Percentiles rank a stretch among this genome's conserved stretches.
Conservation (phyloP, 1,284 basidiomycete genomes). For the Neonothopanus nambi region DNA sequence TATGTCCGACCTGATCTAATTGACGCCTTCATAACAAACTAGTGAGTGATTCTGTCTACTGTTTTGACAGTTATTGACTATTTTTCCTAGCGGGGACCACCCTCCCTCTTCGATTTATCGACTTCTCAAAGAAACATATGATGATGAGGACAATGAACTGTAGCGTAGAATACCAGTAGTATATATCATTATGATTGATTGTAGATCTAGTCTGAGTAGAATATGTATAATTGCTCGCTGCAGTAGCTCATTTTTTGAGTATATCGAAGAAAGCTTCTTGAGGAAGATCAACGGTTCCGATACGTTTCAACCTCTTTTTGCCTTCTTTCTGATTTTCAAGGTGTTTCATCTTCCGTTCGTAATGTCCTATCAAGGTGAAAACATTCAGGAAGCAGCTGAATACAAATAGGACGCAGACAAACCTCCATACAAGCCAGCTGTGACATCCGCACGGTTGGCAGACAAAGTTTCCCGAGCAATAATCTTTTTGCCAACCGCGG, state of each 20-base stretch:
- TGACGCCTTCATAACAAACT: slow-evolving; percentile 95
- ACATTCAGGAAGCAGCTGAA: background rate
- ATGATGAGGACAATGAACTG: slow-evolving; percentile 85
- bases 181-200: slow-evolving; percentile 11
- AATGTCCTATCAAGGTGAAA: slow-evolving; percentile 56
- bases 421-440: slow-evolving; percentile 92
- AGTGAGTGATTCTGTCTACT: slow-evolving; percentile 57
- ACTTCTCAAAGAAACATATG: slow-evolving; percentile 89
- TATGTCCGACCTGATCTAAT: slow-evolving; percentile 92
- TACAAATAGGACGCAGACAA: slow-evolving; percentile 19
- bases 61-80: slow-evolving; percentile 13
- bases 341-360: slow-evolving; percentile 91
- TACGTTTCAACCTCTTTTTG: slow-evolving; percentile 82
- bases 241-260: slow-evolving; percentile 33
- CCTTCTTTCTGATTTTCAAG: slow-evolving; percentile 92
- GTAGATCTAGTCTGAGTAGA: slow-evolving; percentile 19
- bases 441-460: slow-evolving; percentile 91
- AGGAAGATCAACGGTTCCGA: slow-evolving; percentile 86
- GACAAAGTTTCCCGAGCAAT: slow-evolving; percentile 89
- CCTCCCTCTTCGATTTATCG: slow-evolving; percentile 90
- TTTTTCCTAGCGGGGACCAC: slow-evolving; percentile 74
- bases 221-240: background rate
- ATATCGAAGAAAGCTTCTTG: slow-evolving; percentile 92
- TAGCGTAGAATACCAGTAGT: slow-evolving; percentile 27
- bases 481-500: slow-evolving; percentile 82